Evolutionary conservation across 2,329 filamentous ascomycete genomes (phyloP), one percentile per base, ranked within the genome.

Genomic region (Claviceps africana): DNA sequence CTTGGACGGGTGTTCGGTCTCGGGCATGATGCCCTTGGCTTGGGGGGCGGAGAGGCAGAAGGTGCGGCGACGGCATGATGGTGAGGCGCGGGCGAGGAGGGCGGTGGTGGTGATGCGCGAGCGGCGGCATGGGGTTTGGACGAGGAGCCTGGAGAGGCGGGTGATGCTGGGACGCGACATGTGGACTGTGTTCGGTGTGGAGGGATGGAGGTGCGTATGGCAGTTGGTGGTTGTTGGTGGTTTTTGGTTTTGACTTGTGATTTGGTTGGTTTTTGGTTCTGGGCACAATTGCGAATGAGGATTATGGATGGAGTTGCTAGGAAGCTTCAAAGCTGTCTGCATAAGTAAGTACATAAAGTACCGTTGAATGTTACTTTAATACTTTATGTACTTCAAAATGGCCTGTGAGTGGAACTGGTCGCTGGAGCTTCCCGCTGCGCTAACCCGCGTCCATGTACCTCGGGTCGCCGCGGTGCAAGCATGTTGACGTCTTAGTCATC

Each of bases 11-110:
- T 81, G 68, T 42, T 74, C 67, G 6, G 77, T 76, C 55, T 79
- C 74, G n/a, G 82, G 81, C 55, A 77, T 77, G 59, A 83, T 74
- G 55, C 78, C 78, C 60, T 76, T 70, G 59, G 56, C 50, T n/a
- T 56, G 54, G 28, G 55, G 49, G 21, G 60, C 33, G 11, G 62
- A 62, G 31, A 64, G 61, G 22, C 65, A 65, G 55, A 71, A 65
- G 44, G 55, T 11, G 31, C 30, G 55, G 39, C 59, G 62, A 37
- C 59, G 15, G 50, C 39, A 35, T 47, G 46, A 49, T 17, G 40
- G 42, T 37, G 40, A 53, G 39, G 51, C 37, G 33, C 51, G 50
- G 37, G 52, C 45, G 28, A 51, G 13, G 30, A 39, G 6, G 45
- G 28, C 35, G 53, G 53, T 47, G 59, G 43, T 4, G 56, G 59